Evolutionary conservation across 2,329 filamentous ascomycete genomes (phyloP).

Genomic region (Colletotrichum sp.): DNA sequence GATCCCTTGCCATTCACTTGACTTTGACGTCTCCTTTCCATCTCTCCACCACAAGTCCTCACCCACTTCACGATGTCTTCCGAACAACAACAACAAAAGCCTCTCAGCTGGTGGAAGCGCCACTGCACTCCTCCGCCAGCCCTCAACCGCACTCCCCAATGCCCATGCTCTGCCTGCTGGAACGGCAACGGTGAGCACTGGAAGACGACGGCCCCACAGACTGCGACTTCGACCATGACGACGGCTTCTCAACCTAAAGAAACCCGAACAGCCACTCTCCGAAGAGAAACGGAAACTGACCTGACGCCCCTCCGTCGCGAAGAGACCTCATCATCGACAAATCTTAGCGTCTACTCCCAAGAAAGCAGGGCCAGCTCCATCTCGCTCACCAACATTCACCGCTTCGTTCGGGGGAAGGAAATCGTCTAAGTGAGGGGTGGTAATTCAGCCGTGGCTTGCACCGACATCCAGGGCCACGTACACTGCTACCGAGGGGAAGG

Average conservation of each 20-base stretch:
- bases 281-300: slow-evolving; percentile 12
- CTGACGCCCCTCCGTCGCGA: slow-evolving; percentile 10
- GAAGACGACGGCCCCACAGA: slow-evolving; percentile 8
- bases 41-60: not conserved
- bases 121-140: slow-evolving; percentile 45
- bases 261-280: not conserved
- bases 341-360: slow-evolving; percentile 3
- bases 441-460: not conserved
- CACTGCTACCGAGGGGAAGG: not conserved
- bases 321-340: slow-evolving; percentile 5
- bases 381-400: slow-evolving; percentile 7
- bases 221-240: not conserved
- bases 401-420: slow-evolving; percentile 7
- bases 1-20: not conserved
- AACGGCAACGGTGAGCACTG: slow-evolving; percentile 20
- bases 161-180: slow-evolving; percentile 41
- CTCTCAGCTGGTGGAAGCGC: slow-evolving; percentile 43
- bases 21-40: not conserved
- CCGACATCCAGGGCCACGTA: not conserved
- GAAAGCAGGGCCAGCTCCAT: slow-evolving; percentile 7
- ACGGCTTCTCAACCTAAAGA: not conserved
- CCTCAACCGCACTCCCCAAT: slow-evolving; percentile 35
- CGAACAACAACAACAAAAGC: slow-evolving; percentile 22
- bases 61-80: slow-evolving; percentile 7
- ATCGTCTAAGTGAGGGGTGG: slow-evolving; percentile 8